Evolutionary conservation across 306 rosid species (phyloP).

Genomic region (Abrus precatorius): DNA sequence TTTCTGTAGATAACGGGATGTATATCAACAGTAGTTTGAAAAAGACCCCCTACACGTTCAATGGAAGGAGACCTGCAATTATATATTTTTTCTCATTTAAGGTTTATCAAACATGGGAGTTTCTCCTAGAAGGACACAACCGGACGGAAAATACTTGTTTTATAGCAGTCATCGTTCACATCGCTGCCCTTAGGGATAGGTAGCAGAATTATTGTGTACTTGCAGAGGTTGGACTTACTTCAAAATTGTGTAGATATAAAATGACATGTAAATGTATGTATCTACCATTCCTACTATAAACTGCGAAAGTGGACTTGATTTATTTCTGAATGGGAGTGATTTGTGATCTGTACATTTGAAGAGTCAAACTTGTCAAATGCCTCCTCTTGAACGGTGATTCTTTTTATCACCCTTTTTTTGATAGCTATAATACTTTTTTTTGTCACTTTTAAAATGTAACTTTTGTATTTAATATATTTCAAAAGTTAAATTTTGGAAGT

Average conservation of each 20-base stretch:
- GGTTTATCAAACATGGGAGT: neutral
- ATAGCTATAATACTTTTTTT: too few species aligned
- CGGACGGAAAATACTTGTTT: neutral
- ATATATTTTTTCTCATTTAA: neutral
- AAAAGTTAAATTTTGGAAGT: too few species aligned
- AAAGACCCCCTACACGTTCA: neutral
- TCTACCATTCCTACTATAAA: neutral
- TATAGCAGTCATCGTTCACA: neutral
- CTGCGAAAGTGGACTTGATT: neutral
- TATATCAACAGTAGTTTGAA: neutral
- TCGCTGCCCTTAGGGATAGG: neutral
- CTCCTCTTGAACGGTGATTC: too few species aligned
- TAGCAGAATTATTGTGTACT: neutral
- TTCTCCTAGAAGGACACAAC: neutral
- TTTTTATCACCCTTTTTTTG: too few species aligned
- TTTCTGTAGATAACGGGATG: constrained; percentile 10
- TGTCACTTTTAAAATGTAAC: too few species aligned
- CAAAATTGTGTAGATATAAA: neutral
- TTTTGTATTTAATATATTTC: too few species aligned
- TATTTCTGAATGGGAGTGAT: neutral
- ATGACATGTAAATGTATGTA: neutral
- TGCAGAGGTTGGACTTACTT: neutral
- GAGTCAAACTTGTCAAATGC: too few species aligned
- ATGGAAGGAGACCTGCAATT: neutral
- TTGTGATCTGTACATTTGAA: neutral